Percentiles rank a stretch among this genome's conserved stretches.
Conservation (phyloP, 345 rosid species). For the Kernera saxatilis region DNA sequence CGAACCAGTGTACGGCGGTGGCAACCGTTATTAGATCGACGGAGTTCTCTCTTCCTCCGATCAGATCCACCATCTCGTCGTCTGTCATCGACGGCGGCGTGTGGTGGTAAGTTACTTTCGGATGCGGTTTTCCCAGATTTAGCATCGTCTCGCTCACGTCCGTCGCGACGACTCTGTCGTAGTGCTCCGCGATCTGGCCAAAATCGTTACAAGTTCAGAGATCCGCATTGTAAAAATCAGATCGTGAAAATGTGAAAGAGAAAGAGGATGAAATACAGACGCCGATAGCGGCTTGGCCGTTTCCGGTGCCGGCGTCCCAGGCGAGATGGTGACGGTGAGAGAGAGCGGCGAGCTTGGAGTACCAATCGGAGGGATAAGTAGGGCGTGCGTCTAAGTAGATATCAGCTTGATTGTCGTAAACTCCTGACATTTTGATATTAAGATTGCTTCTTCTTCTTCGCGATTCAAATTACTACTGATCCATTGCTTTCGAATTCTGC, state of each 20-base stretch:
- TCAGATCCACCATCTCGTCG: slow-evolving; percentile 20
- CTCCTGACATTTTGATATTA: slow-evolving; percentile 36
- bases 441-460: slow-evolving; percentile 3
- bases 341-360: slow-evolving; percentile 45
- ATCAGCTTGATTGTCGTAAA: slow-evolving; percentile 53
- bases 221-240: background rate
- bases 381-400: slow-evolving; percentile 55
- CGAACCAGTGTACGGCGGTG: slow-evolving; percentile 62
- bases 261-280: slow-evolving; percentile 26
- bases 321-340: slow-evolving; percentile 45
- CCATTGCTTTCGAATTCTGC: background rate
- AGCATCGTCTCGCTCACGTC: slow-evolving; percentile 31
- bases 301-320: slow-evolving; percentile 70
- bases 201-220: background rate
- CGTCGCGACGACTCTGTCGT: slow-evolving; percentile 24
- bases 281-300: slow-evolving; percentile 63
- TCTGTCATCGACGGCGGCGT: slow-evolving; percentile 32
- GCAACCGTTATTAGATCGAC: slow-evolving; percentile 47
- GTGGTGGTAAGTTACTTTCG: slow-evolving; percentile 25
- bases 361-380: slow-evolving; percentile 52
- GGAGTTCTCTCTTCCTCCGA: slow-evolving; percentile 27
- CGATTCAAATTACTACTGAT: background rate
- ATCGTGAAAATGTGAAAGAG: background rate
- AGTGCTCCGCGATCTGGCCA: slow-evolving; percentile 29
- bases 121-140: slow-evolving; percentile 12